phyloP scores from a whole-genome alignment of 805 yeast species.

The Brettanomyces bruxellensis region DNA sequence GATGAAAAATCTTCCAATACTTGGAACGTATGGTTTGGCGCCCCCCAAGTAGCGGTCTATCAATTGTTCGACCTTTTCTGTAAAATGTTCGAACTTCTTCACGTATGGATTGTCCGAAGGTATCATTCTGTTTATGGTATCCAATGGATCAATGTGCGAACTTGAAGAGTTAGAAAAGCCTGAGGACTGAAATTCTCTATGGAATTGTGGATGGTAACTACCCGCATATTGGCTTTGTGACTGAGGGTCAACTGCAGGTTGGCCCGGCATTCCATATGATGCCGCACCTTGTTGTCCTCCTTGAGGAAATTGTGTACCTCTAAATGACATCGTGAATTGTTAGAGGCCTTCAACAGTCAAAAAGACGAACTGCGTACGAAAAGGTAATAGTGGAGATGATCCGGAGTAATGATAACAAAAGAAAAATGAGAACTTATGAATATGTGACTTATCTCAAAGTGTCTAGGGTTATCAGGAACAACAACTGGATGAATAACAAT shows the following conservation, averaged over 20 bases:
- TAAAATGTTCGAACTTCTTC: constrained; percentile 38
- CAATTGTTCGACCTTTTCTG: constrained; percentile 45
- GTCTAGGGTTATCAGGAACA: too few relatives aligned
- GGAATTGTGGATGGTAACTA: constrained; percentile 2
- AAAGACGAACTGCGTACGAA: too few relatives aligned
- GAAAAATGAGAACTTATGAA: too few relatives aligned
- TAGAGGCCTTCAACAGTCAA: too few relatives aligned
- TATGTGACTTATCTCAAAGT: too few relatives aligned
- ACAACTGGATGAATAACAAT: too few relatives aligned
- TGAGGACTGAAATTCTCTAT: constrained; percentile 2
- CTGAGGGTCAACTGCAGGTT: background rate
- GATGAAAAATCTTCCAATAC: constrained; percentile 79
- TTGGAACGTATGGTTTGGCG: constrained; percentile 71
- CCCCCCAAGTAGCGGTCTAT: constrained; percentile 42
- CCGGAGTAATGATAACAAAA: too few relatives aligned
- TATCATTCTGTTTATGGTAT: constrained; percentile 19
- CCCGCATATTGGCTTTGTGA: background rate
- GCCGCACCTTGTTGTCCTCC: constrained; percentile 1
- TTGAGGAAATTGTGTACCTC: constrained; percentile 24
- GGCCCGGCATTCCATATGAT: constrained; percentile 1
- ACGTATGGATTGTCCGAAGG: constrained; percentile 24
- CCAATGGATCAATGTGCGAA: constrained; percentile 8
- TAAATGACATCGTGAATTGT: constrained; percentile 18
- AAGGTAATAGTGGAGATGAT: too few relatives aligned
- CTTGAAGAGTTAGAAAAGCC: background rate